Base-by-base conservation (phyloP, 2,329 filamentous ascomycete species). In the Claviceps sp. region DNA sequence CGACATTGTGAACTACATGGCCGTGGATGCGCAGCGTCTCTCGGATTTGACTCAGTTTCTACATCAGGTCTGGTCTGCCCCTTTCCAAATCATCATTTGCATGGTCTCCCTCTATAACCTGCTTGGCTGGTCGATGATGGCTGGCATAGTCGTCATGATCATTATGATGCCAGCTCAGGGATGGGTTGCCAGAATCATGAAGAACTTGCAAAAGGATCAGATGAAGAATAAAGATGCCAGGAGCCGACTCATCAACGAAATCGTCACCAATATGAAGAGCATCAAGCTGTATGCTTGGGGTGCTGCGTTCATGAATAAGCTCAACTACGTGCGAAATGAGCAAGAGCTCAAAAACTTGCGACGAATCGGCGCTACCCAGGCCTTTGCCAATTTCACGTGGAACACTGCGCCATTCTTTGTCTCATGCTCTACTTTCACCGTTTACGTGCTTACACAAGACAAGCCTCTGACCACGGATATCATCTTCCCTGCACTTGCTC, bases 1-100 rank as follows among this genome's bases (percentile, higher is more conserved):
- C 53, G 94, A 98, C 62, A 97, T 98, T 62, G 93, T 98, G 65
- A 98, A 98, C 65, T 93, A 95, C 70, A 98, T 98, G 91, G 93
- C 94, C 46, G 91, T 98, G 10, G 93, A 98, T 65, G 91, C 91
- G 14, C 93, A 98, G 68, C 85, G 94, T 58, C 77, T 98, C 17
- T 87, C 96, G 62, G 93, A 98, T 68, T 73, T 98, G 53, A 89
- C 91, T 2, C 94, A 98, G 63, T 98, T 93, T 65, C 89, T 88
- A 17, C 90, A 95, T 64, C 91, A 97, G 66, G 73, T 95, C 11
- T 96, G 93, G 89, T 96, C 90, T 44, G 91, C 94, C 2, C 93
- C 93, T 2, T 95, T 97, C 69, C 94, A 98, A 68, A 98, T 98
- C 62, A 76, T 82, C 37, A 80, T 98, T 41, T 98, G 94, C 72